phyloP scores from a whole-genome alignment of 2,329 filamentous ascomycete species.

The Drechslerella stenobrocha region DNA sequence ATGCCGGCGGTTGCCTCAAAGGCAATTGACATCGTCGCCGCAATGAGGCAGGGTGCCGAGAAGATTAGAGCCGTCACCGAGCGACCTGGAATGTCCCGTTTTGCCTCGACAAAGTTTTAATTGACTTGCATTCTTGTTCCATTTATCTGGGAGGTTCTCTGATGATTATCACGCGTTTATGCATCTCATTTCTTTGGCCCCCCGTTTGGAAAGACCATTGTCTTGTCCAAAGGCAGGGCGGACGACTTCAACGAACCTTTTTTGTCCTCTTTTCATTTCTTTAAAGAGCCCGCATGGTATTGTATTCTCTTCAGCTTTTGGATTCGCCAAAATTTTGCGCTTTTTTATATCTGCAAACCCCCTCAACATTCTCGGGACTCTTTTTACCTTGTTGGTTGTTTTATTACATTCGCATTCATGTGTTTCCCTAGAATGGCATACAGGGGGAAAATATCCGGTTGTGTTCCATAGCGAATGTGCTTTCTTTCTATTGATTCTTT shows the following conservation, averaged over 20 bases:
- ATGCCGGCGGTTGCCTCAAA: slow-evolving; percentile 47
- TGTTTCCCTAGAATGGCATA: slow-evolving; percentile 39
- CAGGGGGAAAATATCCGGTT: slow-evolving; percentile 25
- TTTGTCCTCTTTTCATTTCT: background rate
- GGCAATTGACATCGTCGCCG: slow-evolving; percentile 41
- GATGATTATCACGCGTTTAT: slow-evolving; percentile 34
- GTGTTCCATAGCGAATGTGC: slow-evolving; percentile 41
- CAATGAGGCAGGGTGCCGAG: slow-evolving; percentile 44
- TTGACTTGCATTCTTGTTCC: slow-evolving; percentile 9
- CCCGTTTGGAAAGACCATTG: slow-evolving; percentile 7
- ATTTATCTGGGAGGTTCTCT: slow-evolving; percentile 11
- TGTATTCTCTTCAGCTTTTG: slow-evolving; percentile 13
- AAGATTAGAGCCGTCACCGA: slow-evolving; percentile 46
- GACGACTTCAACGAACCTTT: slow-evolving; percentile 37
- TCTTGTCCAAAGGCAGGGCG: slow-evolving; percentile 19
- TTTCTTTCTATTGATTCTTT: slow-evolving; percentile 13
- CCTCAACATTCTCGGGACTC: slow-evolving; percentile 39
- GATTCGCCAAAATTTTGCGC: slow-evolving; percentile 3
- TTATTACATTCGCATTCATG: slow-evolving; percentile 36
- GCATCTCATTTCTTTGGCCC: slow-evolving; percentile 25
- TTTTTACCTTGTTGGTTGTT: slow-evolving; percentile 47
- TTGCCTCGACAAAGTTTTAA: slow-evolving; percentile 35
- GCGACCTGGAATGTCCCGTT: slow-evolving; percentile 42
- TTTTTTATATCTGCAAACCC: slow-evolving; percentile 14
- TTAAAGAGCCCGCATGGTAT: slow-evolving; percentile 16